A percentile compares a stretch with the other conserved stretches of the same genome.
These are phyloP conservation scores for Ilex aquifolium DNA, from an alignment of 257 asterid genomes.

Conservation along the genomic window DNA sequence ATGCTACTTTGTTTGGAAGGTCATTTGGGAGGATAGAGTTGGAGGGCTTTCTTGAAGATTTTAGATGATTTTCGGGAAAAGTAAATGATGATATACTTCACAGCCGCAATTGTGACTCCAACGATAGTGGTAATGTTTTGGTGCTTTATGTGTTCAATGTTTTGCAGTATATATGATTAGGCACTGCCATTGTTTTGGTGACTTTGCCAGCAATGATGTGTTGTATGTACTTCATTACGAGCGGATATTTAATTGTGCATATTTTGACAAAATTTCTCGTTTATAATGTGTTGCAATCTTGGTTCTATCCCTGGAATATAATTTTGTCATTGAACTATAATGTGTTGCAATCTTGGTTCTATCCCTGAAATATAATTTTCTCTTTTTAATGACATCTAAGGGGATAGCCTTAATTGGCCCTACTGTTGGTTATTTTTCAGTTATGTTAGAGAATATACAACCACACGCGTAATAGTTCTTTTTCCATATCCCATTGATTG, in stretches of 20 bases:
- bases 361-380: slow-evolving; percentile 15
- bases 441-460: too few species aligned
- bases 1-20: slow-evolving; percentile 54
- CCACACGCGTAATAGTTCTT: too few species aligned
- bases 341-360: slow-evolving; percentile 26
- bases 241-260: slow-evolving; percentile 54
- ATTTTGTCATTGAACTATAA: slow-evolving; percentile 20
- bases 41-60: slow-evolving; percentile 62
- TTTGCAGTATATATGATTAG: slow-evolving; percentile 29
- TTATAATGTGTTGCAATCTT: slow-evolving; percentile 34
- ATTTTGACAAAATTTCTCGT: slow-evolving; percentile 41
- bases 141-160: slow-evolving; percentile 30
- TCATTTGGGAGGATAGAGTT: slow-evolving; percentile 67
- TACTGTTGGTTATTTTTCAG: too few species aligned
- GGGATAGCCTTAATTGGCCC: too few species aligned
- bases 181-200: slow-evolving; percentile 45
- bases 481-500: too few species aligned
- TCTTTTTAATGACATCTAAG: slow-evolving; percentile 1
- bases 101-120: slow-evolving; percentile 24
- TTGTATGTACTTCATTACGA: slow-evolving; percentile 43
- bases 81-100: slow-evolving; percentile 13
- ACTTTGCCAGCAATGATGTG: slow-evolving; percentile 29
- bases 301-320: slow-evolving; percentile 18
- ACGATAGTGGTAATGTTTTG: slow-evolving; percentile 31
- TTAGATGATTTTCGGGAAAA: slow-evolving; percentile 36